Conservation (phyloP, 1,139 yeast species). For the Ogataea hybrid region DNA sequence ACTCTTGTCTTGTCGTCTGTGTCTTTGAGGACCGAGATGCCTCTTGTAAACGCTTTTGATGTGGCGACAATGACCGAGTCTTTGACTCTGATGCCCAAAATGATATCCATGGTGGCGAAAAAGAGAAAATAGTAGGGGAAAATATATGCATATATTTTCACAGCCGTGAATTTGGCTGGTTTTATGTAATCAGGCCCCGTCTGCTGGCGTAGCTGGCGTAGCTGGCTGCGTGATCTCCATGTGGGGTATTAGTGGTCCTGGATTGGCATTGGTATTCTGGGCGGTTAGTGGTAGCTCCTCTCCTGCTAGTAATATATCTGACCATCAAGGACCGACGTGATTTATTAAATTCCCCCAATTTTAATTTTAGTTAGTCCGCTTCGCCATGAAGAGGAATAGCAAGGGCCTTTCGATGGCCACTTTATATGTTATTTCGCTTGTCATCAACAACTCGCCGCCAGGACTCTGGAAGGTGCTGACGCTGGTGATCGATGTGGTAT, state of each 20-base stretch:
- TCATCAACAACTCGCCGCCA: constrained; percentile 54
- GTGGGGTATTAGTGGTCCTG: too few species aligned
- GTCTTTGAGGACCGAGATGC: constrained; percentile 83
- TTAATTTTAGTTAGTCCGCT: background rate
- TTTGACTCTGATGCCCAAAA: constrained; percentile 79
- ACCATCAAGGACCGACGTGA: too few species aligned
- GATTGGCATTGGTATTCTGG: too few species aligned
- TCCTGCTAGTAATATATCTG: too few species aligned
- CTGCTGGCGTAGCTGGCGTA: too few species aligned
- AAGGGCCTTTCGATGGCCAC: constrained; percentile 18
- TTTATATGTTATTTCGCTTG: constrained; percentile 17
- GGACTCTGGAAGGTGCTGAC: constrained; percentile 62
- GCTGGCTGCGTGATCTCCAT: too few species aligned
- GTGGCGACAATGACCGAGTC: constrained; percentile 87
- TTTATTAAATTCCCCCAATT: background rate
- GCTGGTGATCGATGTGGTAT: constrained; percentile 53
- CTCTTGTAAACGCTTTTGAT: constrained; percentile 91
- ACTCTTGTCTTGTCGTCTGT: constrained; percentile 85
- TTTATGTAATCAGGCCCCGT: background rate
- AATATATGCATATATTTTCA: background rate
- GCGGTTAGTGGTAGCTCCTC: too few species aligned
- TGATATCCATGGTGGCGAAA: constrained; percentile 66
- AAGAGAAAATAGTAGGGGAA: constrained; percentile 7
- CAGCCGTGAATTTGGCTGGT: background rate
- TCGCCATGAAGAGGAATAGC: constrained; percentile 5